phyloP scores from a whole-genome alignment of 331 rosid genomes.

The Phaseolus coccineus region DNA sequence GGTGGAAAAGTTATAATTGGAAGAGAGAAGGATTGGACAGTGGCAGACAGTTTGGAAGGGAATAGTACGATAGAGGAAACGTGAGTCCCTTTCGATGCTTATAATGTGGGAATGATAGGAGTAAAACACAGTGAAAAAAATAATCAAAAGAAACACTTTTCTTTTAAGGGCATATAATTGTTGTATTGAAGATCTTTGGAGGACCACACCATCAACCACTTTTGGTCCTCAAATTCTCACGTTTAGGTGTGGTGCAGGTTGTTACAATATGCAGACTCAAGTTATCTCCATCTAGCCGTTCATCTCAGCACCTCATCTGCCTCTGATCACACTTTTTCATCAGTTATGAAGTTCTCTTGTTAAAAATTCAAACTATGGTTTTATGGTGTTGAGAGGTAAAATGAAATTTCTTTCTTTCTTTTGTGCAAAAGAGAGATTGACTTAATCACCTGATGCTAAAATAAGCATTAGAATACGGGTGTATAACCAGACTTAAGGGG shows the following conservation, averaged over 20 bases:
- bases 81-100: constrained; percentile 44
- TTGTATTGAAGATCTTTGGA: constrained; percentile 37
- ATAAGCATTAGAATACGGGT: constrained; percentile 6
- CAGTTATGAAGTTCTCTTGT: not conserved
- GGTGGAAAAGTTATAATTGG: constrained; percentile 16
- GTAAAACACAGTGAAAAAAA: not conserved
- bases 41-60: constrained; percentile 24
- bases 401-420: not conserved
- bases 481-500: not conserved
- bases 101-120: constrained; percentile 43
- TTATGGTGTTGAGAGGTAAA: not conserved
- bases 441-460: not conserved
- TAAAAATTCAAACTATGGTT: not conserved
- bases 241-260: constrained; percentile 45
- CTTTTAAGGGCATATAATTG: constrained; percentile 34
- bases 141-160: not conserved
- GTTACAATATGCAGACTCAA: constrained; percentile 34
- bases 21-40: constrained; percentile 23
- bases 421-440: not conserved
- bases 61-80: constrained; percentile 41
- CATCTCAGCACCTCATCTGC: not conserved
- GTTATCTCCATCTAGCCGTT: constrained; percentile 27
- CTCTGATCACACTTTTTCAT: not conserved
- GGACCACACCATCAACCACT: constrained; percentile 49
- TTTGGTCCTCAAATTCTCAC: constrained; percentile 30